Base-by-base conservation (phyloP, 2,329 filamentous ascomycete species). In the Sporothrix schenckii region DNA sequence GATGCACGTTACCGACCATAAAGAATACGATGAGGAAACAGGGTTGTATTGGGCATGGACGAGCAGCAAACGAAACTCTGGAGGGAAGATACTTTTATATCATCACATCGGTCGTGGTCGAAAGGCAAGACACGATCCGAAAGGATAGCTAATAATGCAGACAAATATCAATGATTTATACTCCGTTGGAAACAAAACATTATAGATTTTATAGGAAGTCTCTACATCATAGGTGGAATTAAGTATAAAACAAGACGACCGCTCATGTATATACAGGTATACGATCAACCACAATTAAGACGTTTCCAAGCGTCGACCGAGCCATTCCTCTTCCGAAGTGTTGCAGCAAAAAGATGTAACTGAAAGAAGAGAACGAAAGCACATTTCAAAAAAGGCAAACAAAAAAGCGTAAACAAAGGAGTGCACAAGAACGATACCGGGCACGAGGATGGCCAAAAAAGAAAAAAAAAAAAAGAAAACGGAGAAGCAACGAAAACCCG, bases 241-340 rank as follows among this genome's bases (percentile, higher is more conserved):
- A 50, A 27, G 50, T 14, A 34, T 30, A 19, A 10, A 49, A 49
- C 4, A 34, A 50, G 34, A 50, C 10, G 9, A 52, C 34, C 21
- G 52, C 39, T 41, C 19, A 10, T 24, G 27, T 63, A 69, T 61
- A 63, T 53, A 69, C 56, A 53, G 30, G 13, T 54, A 47, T 41
- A 41, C 53, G 30, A 41, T 16, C 54, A 53, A 13, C 52, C 52
- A 56, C 65, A 24, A 68, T 58, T 49, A 68, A 68, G 34, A 68
- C 52, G 39, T 56, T 49, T 68, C 21, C 39, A 49, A 58, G 21
- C 39, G 52, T 68, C 50, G 52, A 56, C 19, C 34, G 52, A 49
- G 4, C 41, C 11, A 30, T 63, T 49, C 21, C 27, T 63, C 44
- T n/a, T 34, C n/a, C 49, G 3, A 39, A 7, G 24, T 19, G 11